These are phyloP conservation scores for Trichoderma sp. DNA, from an alignment of 2,329 filamentous ascomycete genomes.

Conservation along the genomic window DNA sequence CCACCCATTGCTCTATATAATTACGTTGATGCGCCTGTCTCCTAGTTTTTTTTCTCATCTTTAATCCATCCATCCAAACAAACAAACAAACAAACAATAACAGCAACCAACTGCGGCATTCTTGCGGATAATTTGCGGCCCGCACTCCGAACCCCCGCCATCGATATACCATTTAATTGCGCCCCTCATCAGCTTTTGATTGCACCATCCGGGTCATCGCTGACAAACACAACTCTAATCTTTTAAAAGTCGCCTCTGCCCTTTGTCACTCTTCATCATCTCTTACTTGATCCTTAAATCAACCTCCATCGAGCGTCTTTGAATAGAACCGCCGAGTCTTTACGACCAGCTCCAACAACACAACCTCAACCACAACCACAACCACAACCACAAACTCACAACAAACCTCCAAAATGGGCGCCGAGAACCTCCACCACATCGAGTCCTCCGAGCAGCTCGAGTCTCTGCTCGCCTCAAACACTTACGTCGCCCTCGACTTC, in stretches of 20 bases:
- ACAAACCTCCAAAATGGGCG: constrained; percentile 5
- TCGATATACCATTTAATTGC: background rate
- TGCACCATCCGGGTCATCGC: constrained; percentile 2
- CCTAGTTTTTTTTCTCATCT: background rate
- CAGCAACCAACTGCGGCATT: background rate
- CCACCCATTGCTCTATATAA: background rate
- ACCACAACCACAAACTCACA: background rate
- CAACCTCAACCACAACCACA: background rate
- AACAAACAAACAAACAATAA: background rate
- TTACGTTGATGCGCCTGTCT: background rate
- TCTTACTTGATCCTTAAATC: background rate
- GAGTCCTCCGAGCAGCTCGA: constrained; percentile 34
- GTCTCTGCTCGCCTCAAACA: constrained; percentile 37
- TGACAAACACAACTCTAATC: background rate
- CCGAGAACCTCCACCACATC: constrained; percentile 30
- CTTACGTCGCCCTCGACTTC: constrained; percentile 47
- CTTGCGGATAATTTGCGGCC: constrained; percentile 14
- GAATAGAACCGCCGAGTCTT: background rate
- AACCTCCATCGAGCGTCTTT: background rate
- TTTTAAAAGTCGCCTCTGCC: background rate
- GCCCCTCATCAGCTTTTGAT: background rate
- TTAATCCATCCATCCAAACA: background rate
- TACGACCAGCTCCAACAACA: background rate
- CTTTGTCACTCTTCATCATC: background rate
- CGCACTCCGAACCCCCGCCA: background rate